A percentile compares a stretch with the other conserved stretches of the same genome.
These are phyloP conservation scores for Meyerozyma carpophila DNA, from an alignment of 1,139 yeast genomes.

Conservation along the genomic window DNA sequence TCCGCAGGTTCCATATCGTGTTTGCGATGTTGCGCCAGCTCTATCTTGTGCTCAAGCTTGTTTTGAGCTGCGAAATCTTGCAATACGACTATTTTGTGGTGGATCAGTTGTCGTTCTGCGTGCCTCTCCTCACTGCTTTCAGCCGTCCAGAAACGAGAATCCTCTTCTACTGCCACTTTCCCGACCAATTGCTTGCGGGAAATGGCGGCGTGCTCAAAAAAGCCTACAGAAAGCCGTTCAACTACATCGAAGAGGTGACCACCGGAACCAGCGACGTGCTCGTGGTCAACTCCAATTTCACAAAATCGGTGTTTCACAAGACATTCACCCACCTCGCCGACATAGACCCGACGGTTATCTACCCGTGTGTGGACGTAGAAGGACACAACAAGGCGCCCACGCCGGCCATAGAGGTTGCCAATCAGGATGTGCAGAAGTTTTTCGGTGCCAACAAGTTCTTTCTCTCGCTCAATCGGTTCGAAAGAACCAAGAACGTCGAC, in stretches of 20 bases:
- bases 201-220: conserved; percentile 52
- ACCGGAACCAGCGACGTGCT: conserved; percentile 72
- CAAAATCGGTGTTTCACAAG: conserved; percentile 59
- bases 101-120: conserved; percentile 83
- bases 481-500: conserved; percentile 74
- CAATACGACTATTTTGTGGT: conserved; percentile 70
- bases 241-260: conserved; percentile 72
- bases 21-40: conserved; percentile 84
- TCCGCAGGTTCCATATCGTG: conserved; percentile 66
- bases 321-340: conserved; percentile 49
- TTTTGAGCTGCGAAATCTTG: conserved; percentile 41
- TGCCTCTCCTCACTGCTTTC: conserved; percentile 64
- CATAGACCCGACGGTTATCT: conserved; percentile 63
- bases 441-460: conserved; percentile 38
- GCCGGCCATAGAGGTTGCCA: conserved; percentile 11
- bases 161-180: conserved; percentile 92
- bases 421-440: conserved; percentile 28
- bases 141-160: conserved; percentile 39
- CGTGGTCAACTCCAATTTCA: conserved; percentile 84
- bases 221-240: conserved; percentile 78
- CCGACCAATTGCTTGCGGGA: conserved; percentile 75
- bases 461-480: conserved; percentile 83
- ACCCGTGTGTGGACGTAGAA: conserved; percentile 73
- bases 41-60: conserved; percentile 50
- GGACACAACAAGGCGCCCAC: conserved; percentile 11